Evolutionary conservation across 78 protist species (phyloP).

Genomic region (Bigelowiella natans): DNA sequence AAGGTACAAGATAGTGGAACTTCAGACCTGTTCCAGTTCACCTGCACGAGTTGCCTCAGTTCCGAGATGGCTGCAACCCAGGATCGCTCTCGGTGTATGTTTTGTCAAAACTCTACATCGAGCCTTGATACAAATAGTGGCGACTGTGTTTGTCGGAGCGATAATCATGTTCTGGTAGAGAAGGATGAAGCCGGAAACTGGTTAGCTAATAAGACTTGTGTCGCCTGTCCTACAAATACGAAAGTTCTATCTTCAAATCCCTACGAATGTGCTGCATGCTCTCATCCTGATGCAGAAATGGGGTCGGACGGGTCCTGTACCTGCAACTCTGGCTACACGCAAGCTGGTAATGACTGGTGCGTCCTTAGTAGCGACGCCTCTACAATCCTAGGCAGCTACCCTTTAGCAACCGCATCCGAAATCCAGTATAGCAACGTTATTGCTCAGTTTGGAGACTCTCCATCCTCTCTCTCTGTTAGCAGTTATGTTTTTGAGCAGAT

Average conservation of each 20-base stretch:
- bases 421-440: neutral
- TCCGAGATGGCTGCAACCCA: neutral
- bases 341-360: neutral
- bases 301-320: neutral
- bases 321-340: neutral
- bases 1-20: too few species aligned
- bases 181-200: neutral
- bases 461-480: neutral
- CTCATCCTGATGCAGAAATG: neutral
- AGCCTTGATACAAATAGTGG: neutral
- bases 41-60: neutral
- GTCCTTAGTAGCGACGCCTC: neutral
- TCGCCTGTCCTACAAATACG: neutral
- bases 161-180: neutral
- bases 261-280: neutral
- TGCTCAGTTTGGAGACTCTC: neutral
- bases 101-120: neutral
- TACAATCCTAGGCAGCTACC: neutral
- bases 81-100: neutral
- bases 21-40: neutral
- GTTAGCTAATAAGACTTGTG: neutral
- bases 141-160: neutral
- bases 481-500: neutral
- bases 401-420: neutral
- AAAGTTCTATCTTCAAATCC: neutral